phyloP scores from a whole-genome alignment of 73 alveolate genomes.

The Symbiodinium natans region DNA sequence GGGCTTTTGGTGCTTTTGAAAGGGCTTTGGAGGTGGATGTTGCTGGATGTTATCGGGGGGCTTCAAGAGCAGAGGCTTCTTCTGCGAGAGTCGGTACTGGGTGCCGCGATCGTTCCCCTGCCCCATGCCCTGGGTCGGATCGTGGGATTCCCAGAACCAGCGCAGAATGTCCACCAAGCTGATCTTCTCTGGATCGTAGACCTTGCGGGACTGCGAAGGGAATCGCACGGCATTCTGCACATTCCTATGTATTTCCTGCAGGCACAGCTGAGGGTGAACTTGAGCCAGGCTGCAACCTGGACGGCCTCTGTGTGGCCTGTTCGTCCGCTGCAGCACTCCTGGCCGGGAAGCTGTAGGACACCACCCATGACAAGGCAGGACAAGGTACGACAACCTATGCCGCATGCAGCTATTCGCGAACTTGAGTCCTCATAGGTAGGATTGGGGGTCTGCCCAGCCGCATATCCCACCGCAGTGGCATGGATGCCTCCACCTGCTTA shows the following conservation, averaged over 20 bases:
- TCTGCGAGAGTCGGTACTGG: conserved; percentile 93
- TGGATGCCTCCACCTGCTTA: conserved; percentile 67
- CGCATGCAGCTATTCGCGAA: no score
- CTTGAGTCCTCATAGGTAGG: conserved; percentile 94
- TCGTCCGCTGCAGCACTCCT: conserved; percentile 95
- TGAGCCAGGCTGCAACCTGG: conserved; percentile 65
- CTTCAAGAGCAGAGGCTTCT: background rate
- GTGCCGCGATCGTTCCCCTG: conserved; percentile 96
- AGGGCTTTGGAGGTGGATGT: background rate
- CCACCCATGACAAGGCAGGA: no score
- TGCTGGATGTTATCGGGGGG: background rate
- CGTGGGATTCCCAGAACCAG: conserved; percentile 95
- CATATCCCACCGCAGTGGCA: conserved; percentile 95
- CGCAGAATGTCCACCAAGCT: conserved; percentile 91
- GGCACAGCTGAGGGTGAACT: no score
- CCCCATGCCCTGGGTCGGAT: conserved; percentile 95
- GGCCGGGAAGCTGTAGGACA: background rate
- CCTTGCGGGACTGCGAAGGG: conserved; percentile 7
- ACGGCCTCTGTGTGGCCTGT: conserved; percentile 97
- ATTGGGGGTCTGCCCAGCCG: conserved; percentile 95
- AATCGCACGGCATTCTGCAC: no score
- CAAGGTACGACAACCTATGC: no score
- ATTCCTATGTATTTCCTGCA: no score
- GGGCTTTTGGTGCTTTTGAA: background rate
- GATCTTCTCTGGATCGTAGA: conserved; percentile 91